Base-by-base conservation (phyloP, 805 yeast genomes). In the Clavispora phyllophila region DNA sequence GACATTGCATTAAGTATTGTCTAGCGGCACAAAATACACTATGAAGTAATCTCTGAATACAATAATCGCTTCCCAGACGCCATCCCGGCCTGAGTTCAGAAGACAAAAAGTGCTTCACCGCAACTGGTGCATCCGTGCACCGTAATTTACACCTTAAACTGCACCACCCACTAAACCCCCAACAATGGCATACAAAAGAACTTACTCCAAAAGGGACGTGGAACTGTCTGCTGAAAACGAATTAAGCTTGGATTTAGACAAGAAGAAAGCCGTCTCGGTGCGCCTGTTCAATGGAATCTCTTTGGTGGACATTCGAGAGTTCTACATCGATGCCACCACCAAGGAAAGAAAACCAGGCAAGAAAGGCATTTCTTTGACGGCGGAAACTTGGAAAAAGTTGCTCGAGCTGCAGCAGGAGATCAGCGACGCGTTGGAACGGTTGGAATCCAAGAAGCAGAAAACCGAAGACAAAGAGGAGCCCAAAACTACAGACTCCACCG, bases 281-380 rank as follows among this genome's bases (percentile, higher is more conserved):
- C 73, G 88, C 44, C 76, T 75, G 50, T 90, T 79, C 69, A 81
- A 84, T 42, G 81, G 81, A 40, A 66, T 68, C 43, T 76, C 76
- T 26, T 65, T 89, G 50, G 79, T 91, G 12, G 96, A 90, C 55
- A 85, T 90, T 41, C 75, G 98, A 45, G 96, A 90, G 59, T 88
- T 71, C 65, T 90, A 87, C 61, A 39, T 56, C 13, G 72, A 66
- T 50, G 65, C 62, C 44, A 71, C 70, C 40, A 78, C 80, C 39
- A 83, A 83, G 5, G 82, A 80, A 46, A 70, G 74, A 66, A 73
- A 73, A 46, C 98, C 98, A 0, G 95, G 96, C 1, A 83, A 80
- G 56, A 90, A 90, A 63, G 86, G 87, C 0, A 78, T 82, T 17
- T 70, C 86, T 1, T 58, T 82, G 20, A 77, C 82, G 1, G 74